Base-by-base conservation (phyloP, 2,329 filamentous ascomycete species). In the Ceratocystis destructans region DNA sequence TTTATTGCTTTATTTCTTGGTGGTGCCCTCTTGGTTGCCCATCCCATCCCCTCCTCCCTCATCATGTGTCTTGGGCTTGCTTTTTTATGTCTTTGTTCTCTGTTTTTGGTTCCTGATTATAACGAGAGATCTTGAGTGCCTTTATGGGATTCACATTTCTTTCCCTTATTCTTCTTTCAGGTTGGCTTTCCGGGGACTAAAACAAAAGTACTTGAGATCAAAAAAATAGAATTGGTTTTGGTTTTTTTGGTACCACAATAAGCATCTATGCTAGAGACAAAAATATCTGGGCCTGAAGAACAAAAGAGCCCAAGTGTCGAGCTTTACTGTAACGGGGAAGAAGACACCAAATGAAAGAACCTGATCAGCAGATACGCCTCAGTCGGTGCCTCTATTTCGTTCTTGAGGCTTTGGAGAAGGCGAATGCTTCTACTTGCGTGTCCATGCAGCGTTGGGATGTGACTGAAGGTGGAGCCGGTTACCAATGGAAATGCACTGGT, bases 91-190 rank as follows among this genome's bases (percentile, higher is more conserved):
- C 15, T 33, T 33, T n/a, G 25, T 59, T 37, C 31, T 59, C 25
- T 17, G 55, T 12, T 59, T 33, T 31, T 17, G 17, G 28, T 37
- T 59, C 33, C 17, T 20, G 8, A 22, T 31, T 37, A 5, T 20
- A 7, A 22, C 55, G 20, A 15, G 17, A 33, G 31, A 33, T 28
- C 25, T 20, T 59, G 25, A 31, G 55, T n/a, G 31, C 33, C 55
- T 33, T 37, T 31, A 31, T 41, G 37, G 37, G 12, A 3, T 41
- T 59, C 55, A 31, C 28, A 37, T 33, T 37, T 53, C 48, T 59
- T 59, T 59, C 31, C 55, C n/a, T 17, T 31, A 3, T 65, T 28
- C 44, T 67, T 69, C 66, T 71, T 69, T 69, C 67, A 45, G 61
- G 67, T 68, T 45, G 41, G 37, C 31, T 46, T 63, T 17, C 46